Conservation (phyloP, 2,329 filamentous ascomycete species). For the Sclerotinia borealis region DNA sequence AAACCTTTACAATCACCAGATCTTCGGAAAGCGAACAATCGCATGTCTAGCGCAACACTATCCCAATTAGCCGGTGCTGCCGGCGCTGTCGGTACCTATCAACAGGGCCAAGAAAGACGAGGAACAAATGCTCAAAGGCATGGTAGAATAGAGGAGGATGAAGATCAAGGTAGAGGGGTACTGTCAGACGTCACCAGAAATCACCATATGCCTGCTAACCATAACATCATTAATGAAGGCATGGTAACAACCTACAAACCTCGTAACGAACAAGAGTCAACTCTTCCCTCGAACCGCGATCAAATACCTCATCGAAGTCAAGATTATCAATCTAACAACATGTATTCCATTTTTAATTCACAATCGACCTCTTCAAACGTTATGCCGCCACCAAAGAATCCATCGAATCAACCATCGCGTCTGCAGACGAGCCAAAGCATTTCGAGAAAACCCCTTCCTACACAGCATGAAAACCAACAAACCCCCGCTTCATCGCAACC, state of each 20-base stretch:
- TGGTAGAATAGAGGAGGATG: constrained; percentile 29
- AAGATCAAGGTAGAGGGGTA: constrained; percentile 36
- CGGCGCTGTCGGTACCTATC: constrained; percentile 40
- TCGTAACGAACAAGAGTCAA: constrained; percentile 1
- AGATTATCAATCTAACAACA: not conserved
- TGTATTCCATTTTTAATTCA: constrained; percentile 15
- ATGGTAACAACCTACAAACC: constrained; percentile 29
- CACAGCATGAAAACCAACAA: constrained; percentile 35
- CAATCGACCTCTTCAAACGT: constrained; percentile 17
- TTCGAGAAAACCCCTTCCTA: constrained; percentile 47
- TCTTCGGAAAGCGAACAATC: constrained; percentile 72
- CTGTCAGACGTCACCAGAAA: constrained; percentile 32
- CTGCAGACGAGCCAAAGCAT: constrained; percentile 39
- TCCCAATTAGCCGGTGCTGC: constrained; percentile 71
- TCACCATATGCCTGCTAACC: constrained; percentile 32
- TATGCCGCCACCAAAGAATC: not conserved
- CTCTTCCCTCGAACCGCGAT: constrained; percentile 14
- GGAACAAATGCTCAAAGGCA: constrained; percentile 17
- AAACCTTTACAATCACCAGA: constrained; percentile 71
- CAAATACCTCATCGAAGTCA: constrained; percentile 15
- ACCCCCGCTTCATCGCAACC: constrained; percentile 35
- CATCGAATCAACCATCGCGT: constrained; percentile 10
- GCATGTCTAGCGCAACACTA: constrained; percentile 76
- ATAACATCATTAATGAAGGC: constrained; percentile 31
- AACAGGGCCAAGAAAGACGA: constrained; percentile 32